These are phyloP conservation scores for Metroxylon sagu DNA, from an alignment of 176 grass and related monocot genomes.

Conservation along the genomic window DNA sequence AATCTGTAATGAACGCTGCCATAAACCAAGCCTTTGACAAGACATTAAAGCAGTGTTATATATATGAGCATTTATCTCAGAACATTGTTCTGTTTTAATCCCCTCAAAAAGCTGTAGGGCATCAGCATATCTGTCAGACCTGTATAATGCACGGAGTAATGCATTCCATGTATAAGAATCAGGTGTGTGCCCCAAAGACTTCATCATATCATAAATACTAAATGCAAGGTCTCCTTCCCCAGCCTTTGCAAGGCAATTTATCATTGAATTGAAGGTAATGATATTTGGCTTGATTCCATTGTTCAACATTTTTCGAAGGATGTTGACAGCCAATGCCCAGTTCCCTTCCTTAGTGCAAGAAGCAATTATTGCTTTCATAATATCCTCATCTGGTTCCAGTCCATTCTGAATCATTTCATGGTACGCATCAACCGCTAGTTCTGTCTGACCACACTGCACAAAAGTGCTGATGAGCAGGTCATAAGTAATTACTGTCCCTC, in stretches of 20 bases:
- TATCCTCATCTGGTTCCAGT: slow-evolving; percentile 59
- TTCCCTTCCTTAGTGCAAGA: slow-evolving; percentile 80
- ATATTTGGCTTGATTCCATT: slow-evolving; percentile 70
- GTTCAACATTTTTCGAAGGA: slow-evolving; percentile 62
- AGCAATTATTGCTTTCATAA: slow-evolving; percentile 79
- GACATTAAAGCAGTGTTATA: slow-evolving; percentile 79
- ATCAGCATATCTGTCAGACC: slow-evolving; percentile 53
- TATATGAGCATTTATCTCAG: slow-evolving; percentile 42
- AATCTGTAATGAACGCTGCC: slow-evolving; percentile 69
- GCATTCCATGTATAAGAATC: slow-evolving; percentile 85
- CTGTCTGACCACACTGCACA: slow-evolving; percentile 71
- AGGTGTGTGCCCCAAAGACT: slow-evolving; percentile 47
- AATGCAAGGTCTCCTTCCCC: slow-evolving; percentile 72
- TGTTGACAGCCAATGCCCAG: slow-evolving; percentile 50
- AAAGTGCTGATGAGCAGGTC: slow-evolving; percentile 79
- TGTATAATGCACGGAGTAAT: slow-evolving; percentile 63
- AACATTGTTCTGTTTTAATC: slow-evolving; percentile 36
- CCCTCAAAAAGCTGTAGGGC: slow-evolving; percentile 59
- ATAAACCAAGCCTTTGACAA: slow-evolving; percentile 77
- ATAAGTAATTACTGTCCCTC: slow-evolving; percentile 59
- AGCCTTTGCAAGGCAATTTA: slow-evolving; percentile 75
- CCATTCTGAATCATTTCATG: slow-evolving; percentile 57
- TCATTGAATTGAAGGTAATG: slow-evolving; percentile 73
- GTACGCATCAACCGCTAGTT: slow-evolving; percentile 64
- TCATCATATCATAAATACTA: slow-evolving; percentile 63